Evolutionary conservation across 83 land plant genomes (phyloP), one percentile per base, ranked within the genome.

Genomic region (Isoetes engelmannii): DNA sequence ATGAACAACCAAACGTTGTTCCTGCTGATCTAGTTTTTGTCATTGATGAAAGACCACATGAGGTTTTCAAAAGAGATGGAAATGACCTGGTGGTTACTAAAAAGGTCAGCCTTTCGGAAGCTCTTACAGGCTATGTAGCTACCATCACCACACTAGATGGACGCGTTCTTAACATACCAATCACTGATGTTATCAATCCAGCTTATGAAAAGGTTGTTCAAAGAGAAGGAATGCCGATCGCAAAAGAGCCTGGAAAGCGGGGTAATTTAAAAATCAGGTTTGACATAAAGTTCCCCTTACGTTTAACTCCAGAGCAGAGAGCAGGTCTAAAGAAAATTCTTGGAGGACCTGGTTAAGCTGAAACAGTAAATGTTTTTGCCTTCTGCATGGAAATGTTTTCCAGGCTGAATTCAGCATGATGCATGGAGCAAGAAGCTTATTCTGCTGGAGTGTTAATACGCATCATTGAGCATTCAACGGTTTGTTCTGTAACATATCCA

Each of bases 11-110:
- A 6, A 63, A 63, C 12, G 57, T 63, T 4, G 70, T 48, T 4
- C 74, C 74, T 4, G 74, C 74, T 0, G 74, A 72, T 12, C 43
- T 72, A 4, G 74, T 72, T 5, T 63, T 72, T 5, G 74, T 72
- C 0, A 63, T 72, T 3, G 74, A 65, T 4, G 74, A 72, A 59
- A 15, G 53, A 5, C 72, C 72, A 0, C 74, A 72, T 10, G 45
- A 65, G 1, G 15, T 44, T 0, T 72, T 66, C 44, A 48, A 50
- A 10, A 71, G 74, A 0, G 74, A 72, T 20, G 74, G 74, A 3
- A 65, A 65, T 8, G 74, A 72, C 57, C 41, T 72, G 7, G 65
- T 72, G 4, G 42, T 50, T 8, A 47, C 41, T 9, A 43, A 72
- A 44, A 72, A 72, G 72, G 20, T 72, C 2, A 17, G 58, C 6